Base-by-base conservation (phyloP, 2,329 filamentous ascomycete species). In the Ceratocystis destructans region DNA sequence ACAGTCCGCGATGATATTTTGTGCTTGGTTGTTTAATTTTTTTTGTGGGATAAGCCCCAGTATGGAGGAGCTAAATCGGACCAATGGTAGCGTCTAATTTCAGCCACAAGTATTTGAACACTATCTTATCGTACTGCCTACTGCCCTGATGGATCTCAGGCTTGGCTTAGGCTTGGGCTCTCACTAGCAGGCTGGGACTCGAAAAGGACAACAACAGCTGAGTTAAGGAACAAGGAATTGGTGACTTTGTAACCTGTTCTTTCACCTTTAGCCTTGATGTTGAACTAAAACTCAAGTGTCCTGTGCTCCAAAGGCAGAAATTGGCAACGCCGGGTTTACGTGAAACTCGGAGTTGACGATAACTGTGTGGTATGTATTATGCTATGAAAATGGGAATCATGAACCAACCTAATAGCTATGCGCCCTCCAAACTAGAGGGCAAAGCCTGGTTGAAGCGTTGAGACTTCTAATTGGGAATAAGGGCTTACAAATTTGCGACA, bases 31-130 rank as follows among this genome's bases (percentile, higher is more conserved):
- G 64, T 41, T 61, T 61, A 62, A 66, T 66, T 50, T 66, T 64
- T 68, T 68, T 68, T 68, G 67, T 68, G 67, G 67, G 67, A 66
- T 59, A 66, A 64, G 64, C 61, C 67, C 64, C 67, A 66, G 67
- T 53, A 50, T 57, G 41, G 53, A 64, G 64, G 61, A 46, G 59
- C 25, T 37, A 37, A 66, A 61, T 66, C 62, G 50, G 37, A 17
- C 67, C 67, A 68, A 68, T 68, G 28, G 64, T 15, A 44, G 2
- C 5, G 3, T 12, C 41, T 25, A 48, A 28, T n/a, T 48, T 20
- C 2, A 15, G 17, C 1, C 46, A 64, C 8, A 67, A 64, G 41
- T 61, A 55, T 66, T 4, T 61, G 4, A 5, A 66, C 61, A 61
- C 1, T 55, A 12, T 25, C 66, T 68, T 68, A 68, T 68, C 66